These are phyloP conservation scores for Penicillium sp. DNA, from an alignment of 2,329 filamentous ascomycete genomes.

Conservation along the genomic window DNA sequence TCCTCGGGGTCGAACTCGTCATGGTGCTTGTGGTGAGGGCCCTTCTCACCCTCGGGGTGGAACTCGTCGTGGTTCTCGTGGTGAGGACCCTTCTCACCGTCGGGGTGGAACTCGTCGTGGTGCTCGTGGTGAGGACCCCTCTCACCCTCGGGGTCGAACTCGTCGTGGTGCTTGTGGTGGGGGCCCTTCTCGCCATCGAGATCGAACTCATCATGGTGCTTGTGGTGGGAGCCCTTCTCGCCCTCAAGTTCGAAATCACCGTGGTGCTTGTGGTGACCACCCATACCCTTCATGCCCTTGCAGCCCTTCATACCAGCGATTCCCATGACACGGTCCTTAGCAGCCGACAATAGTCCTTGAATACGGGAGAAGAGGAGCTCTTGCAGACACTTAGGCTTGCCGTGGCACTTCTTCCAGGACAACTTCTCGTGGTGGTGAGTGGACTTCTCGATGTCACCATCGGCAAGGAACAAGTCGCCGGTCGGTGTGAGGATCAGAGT, in stretches of 20 bases:
- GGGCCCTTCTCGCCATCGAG: not conserved
- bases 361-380: conserved; percentile 42
- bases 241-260: not conserved
- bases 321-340: conserved; percentile 37
- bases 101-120: not conserved
- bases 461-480: conserved; percentile 39
- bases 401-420: conserved; percentile 45
- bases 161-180: conserved; percentile 10
- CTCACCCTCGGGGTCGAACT: not conserved
- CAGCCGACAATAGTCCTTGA: conserved; percentile 37
- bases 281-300: not conserved
- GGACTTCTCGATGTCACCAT: conserved; percentile 39
- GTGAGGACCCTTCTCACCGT: not conserved
- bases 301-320: conserved; percentile 16
- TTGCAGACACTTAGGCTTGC: conserved; percentile 40
- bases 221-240: conserved; percentile 1
- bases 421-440: conserved; percentile 34
- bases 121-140: conserved; percentile 1
- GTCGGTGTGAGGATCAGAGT: conserved; percentile 37
- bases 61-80: conserved; percentile 7
- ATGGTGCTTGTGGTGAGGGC: conserved; percentile 6
- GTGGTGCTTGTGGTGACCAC: conserved; percentile 7
- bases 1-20: not conserved
- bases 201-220: conserved; percentile 5
- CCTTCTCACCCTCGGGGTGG: not conserved